phyloP scores from a whole-genome alignment of 176 grass and related monocot genomes.

The Pontederia paniculata region DNA sequence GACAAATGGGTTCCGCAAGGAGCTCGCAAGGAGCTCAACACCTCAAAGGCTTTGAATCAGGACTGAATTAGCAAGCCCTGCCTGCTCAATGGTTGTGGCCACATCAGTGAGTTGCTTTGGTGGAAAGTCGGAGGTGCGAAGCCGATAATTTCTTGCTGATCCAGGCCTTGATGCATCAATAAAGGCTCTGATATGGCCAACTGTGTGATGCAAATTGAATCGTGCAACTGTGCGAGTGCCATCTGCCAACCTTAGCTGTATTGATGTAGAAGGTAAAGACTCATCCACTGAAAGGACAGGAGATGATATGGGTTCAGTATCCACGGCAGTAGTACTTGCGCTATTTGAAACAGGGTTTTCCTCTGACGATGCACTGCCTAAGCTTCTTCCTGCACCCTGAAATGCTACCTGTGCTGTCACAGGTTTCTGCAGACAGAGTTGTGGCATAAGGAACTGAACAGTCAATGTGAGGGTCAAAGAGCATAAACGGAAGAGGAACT shows the following conservation, averaged over 20 bases:
- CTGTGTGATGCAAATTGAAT: slow-evolving; percentile 68
- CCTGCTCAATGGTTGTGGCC: slow-evolving; percentile 73
- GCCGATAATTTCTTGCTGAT: slow-evolving; percentile 37
- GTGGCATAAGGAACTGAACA: slow-evolving; percentile 18
- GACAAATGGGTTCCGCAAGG: too few species aligned
- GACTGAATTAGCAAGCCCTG: slow-evolving; percentile 68
- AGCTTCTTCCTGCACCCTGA: slow-evolving; percentile 43
- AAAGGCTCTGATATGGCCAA: slow-evolving; percentile 59
- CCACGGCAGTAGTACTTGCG: slow-evolving; percentile 3
- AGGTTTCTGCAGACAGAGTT: slow-evolving; percentile 20
- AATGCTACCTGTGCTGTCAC: slow-evolving; percentile 31
- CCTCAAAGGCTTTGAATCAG: slow-evolving; percentile 38
- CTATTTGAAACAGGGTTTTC: slow-evolving; percentile 20
- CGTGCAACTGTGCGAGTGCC: slow-evolving; percentile 64
- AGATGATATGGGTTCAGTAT: neutral
- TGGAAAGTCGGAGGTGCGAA: slow-evolving; percentile 65
- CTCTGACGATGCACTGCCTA: slow-evolving; percentile 19
- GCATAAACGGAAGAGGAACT: slow-evolving; percentile 8
- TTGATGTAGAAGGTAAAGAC: slow-evolving; percentile 66
- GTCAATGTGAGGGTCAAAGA: neutral
- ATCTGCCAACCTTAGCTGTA: slow-evolving; percentile 81
- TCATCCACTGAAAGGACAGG: slow-evolving; percentile 35
- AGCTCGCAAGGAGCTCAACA: too few species aligned
- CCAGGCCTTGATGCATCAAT: slow-evolving; percentile 52
- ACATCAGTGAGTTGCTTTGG: slow-evolving; percentile 58